Percentiles rank a stretch among this genome's conserved stretches.
Evolutionary conservation across 345 rosid species (phyloP).

Genomic region (Linum tenue): DNA sequence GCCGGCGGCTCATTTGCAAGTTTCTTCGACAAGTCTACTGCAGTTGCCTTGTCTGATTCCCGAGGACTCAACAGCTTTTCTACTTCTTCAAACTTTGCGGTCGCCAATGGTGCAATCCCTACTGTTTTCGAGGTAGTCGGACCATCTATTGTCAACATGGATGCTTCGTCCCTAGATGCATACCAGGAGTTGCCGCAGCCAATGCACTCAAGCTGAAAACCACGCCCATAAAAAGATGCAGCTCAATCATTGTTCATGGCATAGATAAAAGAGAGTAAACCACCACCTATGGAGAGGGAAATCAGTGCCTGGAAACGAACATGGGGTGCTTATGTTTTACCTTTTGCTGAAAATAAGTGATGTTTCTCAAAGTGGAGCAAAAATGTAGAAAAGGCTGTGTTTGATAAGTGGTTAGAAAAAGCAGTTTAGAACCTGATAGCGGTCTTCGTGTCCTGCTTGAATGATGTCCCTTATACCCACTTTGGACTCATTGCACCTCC

Average conservation of each 20-base stretch:
- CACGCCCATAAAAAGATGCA: neutral
- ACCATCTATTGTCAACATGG: constrained; percentile 58
- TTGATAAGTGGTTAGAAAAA: neutral
- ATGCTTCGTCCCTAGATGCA: constrained; percentile 73
- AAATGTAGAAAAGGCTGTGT: neutral
- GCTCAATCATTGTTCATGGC: neutral
- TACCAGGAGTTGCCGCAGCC: constrained; percentile 91
- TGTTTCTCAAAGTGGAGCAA: neutral
- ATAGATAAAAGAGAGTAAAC: neutral
- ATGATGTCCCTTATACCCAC: constrained; percentile 87
- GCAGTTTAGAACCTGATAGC: constrained; percentile 60
- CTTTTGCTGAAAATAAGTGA: neutral
- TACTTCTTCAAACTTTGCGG: constrained; percentile 43
- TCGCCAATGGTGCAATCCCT: constrained; percentile 46
- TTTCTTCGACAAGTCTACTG: constrained; percentile 35
- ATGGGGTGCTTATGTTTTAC: too few species aligned
- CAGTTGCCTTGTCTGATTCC: constrained; percentile 37
- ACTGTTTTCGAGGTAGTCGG: constrained; percentile 41
- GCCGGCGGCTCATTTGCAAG: constrained; percentile 29
- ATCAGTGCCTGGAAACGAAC: neutral
- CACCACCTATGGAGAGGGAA: neutral
- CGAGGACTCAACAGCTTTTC: constrained; percentile 61
- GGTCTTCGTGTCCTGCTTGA: constrained; percentile 93
- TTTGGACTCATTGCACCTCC: constrained; percentile 60
- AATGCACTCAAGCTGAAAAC: constrained; percentile 71